Evolutionary conservation across 2,329 filamentous ascomycete species (phyloP), one percentile per base, ranked within the genome.

Genomic region (Tothia fuscella): DNA sequence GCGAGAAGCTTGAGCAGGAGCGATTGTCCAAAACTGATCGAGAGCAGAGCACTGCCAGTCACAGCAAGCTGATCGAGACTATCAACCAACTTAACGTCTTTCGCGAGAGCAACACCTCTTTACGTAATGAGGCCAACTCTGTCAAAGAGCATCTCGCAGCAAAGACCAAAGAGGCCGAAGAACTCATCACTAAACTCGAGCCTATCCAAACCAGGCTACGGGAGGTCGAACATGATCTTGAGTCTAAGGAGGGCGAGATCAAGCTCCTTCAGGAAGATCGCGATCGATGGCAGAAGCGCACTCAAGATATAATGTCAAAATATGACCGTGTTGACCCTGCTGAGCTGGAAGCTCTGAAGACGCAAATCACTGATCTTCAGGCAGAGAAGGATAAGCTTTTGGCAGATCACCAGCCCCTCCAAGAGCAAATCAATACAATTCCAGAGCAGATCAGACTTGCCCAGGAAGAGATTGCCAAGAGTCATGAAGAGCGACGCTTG

Each of bases 61-160:
- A 95, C 56, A 86, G 84, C 55, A 87, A 93, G 53, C 72, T 98
- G 4, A 87, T 94, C 77, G 80, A 93, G 49, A 95, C 93, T 49
- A 74, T 98, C 46, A 91, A 93, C 53, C 87, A 98, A 60, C 76
- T 98, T 46, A 98, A 98, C 53, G 70, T 95, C 13, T 93, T 93
- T 68, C 82, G 91, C 9, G 91, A 98, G 63, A 95, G 88, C 65
- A 94, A 84, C 51, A 83, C 83, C 43, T 91, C 89, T 1, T 71
- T 98, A 13, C 83, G 93, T 32, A 86, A 83, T 50, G 88, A 98
- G 57, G 79, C 83, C 46, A 77, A 82, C 42, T 80, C 87, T 52
- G 76, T 85, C 2, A 83, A 91, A 50, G 70, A 78, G 10, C 78
- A 85, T 49, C 70, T 95, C 19, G 67, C 76, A 0, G 80, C 86